These are phyloP conservation scores for Aureobasidium sp. DNA, from an alignment of 2,329 filamentous ascomycete genomes.

Conservation along the genomic window DNA sequence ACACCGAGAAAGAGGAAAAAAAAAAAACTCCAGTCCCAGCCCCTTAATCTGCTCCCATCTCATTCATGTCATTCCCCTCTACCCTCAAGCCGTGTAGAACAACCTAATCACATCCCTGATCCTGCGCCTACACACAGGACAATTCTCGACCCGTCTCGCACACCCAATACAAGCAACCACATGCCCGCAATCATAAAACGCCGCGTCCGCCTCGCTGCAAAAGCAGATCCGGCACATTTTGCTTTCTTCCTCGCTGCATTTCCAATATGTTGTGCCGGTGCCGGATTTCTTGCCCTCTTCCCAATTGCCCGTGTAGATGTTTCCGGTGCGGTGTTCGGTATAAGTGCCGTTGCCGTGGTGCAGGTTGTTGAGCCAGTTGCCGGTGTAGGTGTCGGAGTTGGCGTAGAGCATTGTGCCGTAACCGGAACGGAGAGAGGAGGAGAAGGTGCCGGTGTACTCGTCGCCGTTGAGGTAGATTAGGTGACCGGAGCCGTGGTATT, in stretches of 20 bases:
- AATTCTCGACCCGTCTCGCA: slow-evolving; percentile 51
- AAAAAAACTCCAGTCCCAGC: too few species aligned
- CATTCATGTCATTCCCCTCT: too few species aligned
- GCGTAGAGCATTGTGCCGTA: slow-evolving; percentile 50
- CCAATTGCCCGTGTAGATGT: slow-evolving; percentile 56
- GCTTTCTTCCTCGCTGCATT: slow-evolving; percentile 55
- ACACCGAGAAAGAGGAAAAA: too few species aligned
- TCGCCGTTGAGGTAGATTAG: slow-evolving; percentile 49
- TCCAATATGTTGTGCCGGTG: slow-evolving; percentile 56
- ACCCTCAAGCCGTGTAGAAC: slow-evolving; percentile 31
- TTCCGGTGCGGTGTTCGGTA: slow-evolving; percentile 50
- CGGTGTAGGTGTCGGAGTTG: slow-evolving; percentile 57
- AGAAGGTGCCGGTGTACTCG: slow-evolving; percentile 50
- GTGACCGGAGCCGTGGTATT: slow-evolving; percentile 49
- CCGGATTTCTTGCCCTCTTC: slow-evolving; percentile 54
- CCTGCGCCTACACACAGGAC: slow-evolving; percentile 54
- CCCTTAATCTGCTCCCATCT: too few species aligned
- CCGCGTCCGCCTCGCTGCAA: slow-evolving; percentile 51
- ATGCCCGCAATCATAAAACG: slow-evolving; percentile 59
- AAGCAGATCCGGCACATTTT: slow-evolving; percentile 57
- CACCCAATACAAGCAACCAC: slow-evolving; percentile 56
- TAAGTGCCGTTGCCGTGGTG: slow-evolving; percentile 54
- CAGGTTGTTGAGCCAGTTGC: slow-evolving; percentile 57
- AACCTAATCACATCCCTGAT: slow-evolving; percentile 54
- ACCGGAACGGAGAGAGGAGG: slow-evolving; percentile 47